Evolutionary conservation across 768 basidiomycete genomes (phyloP), one percentile per base, ranked within the genome.

Genomic region (Termitomyces sp.): DNA sequence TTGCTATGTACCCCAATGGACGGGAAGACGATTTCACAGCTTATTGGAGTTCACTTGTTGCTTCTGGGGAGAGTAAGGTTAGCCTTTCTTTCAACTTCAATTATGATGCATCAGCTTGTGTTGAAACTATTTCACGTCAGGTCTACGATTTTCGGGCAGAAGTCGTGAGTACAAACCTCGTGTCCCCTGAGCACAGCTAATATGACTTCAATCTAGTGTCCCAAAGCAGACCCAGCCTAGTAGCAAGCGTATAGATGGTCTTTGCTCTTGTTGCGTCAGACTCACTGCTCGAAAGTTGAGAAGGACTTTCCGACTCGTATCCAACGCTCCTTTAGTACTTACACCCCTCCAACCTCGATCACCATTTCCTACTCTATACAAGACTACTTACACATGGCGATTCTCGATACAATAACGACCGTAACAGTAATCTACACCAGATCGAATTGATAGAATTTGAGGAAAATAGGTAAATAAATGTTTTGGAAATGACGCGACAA

Each of bases 401-500:
- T 28, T 28, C 28, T 28, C 2, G 28, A 28, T 2, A 28, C 2
- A 28, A 28, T 28, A 28, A 28, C 2, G 28, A 28, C 28, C 28
- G 28, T 28, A 4, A 28, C 28, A 28, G 28, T 28, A 28, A 28
- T 28, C 28, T 28, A n/a, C n/a, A n/a, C 28, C 2, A 28, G 4
- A 28, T 28, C 28, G 28, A 28, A 28, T 28, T 28, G 28, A 28
- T 28, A 28, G 28, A 28, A 28, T 28, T 2, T 28, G 28, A n/a
- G n/a, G n/a, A 28, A 8, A 8, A 45, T 54, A 20, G 16, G 20
- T 22, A 48, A 49, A 46, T 57, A 49, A 55, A 33, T 20, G 7
- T 7, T 39, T 58, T 46, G 5, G 15, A 48, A 33, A 33, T 20
- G n/a, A 61, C 64, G 58, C 61, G 61, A 49, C 50, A 16, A 57